These are phyloP conservation scores for Edaphochlamys debaryana DNA, from an alignment of 139 green algal genomes.

Conservation along the genomic window DNA sequence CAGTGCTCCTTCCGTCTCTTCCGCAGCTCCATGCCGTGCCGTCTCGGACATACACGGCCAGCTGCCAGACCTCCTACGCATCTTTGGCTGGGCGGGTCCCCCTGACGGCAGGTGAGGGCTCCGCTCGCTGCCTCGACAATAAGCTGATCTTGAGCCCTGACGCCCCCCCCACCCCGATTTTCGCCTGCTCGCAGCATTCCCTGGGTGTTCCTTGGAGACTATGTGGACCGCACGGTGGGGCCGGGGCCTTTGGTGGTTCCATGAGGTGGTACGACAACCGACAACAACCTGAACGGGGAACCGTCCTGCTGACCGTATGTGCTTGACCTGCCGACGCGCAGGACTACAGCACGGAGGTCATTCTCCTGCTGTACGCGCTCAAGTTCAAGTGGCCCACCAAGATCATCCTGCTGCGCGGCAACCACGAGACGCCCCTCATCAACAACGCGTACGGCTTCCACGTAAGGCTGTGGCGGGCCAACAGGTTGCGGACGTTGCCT, in stretches of 20 bases:
- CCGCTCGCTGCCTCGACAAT: not conserved
- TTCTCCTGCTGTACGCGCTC: constrained; percentile 9
- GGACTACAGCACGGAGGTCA: not conserved
- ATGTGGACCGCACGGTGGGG: constrained; percentile 23
- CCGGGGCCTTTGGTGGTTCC: too few relatives aligned
- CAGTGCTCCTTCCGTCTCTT: too few relatives aligned
- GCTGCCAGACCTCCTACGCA: constrained; percentile 6
- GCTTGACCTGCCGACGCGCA: too few relatives aligned
- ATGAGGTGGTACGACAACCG: too few relatives aligned
- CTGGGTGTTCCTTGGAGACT: constrained; percentile 33
- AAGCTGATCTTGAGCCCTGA: not conserved
- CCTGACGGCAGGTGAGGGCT: constrained; percentile 4
- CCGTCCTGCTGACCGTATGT: too few relatives aligned
- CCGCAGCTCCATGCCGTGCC: constrained; percentile 9
- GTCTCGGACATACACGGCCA: constrained; percentile 27
- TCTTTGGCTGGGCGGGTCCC: not conserved
- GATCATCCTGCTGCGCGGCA: constrained; percentile 23
- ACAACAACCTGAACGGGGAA: too few relatives aligned
- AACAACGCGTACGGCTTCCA: not conserved
- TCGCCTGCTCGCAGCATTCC: constrained; percentile 5
- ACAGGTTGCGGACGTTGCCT: too few relatives aligned
- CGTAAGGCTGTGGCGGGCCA: too few relatives aligned
- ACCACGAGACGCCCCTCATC: not conserved
- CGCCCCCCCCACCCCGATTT: too few relatives aligned
- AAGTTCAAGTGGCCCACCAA: constrained; percentile 20